A percentile compares a stretch with the other conserved stretches of the same genome.
Evolutionary conservation across 2,329 filamentous ascomycete species (phyloP).

Genomic region (Coniella vitis): DNA sequence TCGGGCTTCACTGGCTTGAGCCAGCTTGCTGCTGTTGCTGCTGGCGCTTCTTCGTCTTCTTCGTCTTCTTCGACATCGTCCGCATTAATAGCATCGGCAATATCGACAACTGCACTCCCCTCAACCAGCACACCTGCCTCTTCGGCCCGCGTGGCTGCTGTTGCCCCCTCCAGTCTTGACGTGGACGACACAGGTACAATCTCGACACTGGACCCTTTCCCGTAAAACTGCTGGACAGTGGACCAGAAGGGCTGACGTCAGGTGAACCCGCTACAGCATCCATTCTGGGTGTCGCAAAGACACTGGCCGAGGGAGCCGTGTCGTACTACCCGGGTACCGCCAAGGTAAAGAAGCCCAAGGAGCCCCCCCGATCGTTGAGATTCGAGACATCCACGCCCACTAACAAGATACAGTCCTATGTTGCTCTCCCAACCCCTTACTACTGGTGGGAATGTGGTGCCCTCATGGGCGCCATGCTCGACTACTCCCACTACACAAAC

Average conservation of each 20-base stretch:
- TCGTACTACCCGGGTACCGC: slow-evolving; percentile 54
- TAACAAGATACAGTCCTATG: slow-evolving; percentile 38
- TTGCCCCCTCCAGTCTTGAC: slow-evolving; percentile 29
- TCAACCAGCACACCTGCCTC: background rate
- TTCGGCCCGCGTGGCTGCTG: slow-evolving; percentile 18
- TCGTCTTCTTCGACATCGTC: background rate
- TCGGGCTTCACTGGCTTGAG: no score
- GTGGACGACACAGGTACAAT: slow-evolving; percentile 29
- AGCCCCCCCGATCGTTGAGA: no score
- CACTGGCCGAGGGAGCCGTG: slow-evolving; percentile 55
- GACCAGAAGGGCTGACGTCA: slow-evolving; percentile 15
- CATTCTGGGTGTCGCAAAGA: slow-evolving; percentile 53
- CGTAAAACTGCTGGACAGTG: slow-evolving; percentile 18
- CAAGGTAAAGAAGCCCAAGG: slow-evolving; percentile 24
- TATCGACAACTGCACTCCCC: background rate
- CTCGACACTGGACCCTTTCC: no score
- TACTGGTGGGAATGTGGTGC: slow-evolving; percentile 64
- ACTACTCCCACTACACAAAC: slow-evolving; percentile 62
- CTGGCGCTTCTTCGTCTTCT: background rate
- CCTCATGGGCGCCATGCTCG: slow-evolving; percentile 60
- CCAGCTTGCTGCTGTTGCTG: background rate
- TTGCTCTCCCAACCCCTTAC: slow-evolving; percentile 58
- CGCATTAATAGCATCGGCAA: background rate
- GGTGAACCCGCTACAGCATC: slow-evolving; percentile 38
- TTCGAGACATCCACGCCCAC: background rate